Percentiles rank a stretch among this genome's conserved stretches.
phyloP scores from a whole-genome alignment of 371 early-diverging fungal genomes.

The Lichtheimia hyalospora region DNA sequence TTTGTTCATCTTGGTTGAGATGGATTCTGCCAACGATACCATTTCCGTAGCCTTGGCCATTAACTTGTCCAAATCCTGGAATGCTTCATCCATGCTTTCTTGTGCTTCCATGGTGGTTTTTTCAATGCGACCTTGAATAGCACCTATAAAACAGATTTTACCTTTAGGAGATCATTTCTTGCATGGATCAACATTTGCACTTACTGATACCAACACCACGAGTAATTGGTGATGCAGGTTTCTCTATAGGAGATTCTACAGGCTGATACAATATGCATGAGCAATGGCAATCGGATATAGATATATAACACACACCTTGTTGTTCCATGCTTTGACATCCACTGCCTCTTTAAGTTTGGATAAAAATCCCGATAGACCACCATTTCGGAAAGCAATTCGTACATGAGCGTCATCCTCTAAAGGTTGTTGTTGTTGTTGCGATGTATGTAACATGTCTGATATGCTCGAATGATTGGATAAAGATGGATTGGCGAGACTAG shows the following conservation, averaged over 20 bases:
- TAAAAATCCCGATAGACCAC: conserved; percentile 65
- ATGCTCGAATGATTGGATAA: conserved; percentile 7
- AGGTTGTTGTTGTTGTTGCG: not conserved
- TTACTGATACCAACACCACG: conserved; percentile 49
- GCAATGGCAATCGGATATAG: not conserved
- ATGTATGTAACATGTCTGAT: conserved; percentile 1
- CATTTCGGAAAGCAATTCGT: conserved; percentile 78
- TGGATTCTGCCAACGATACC: conserved; percentile 80
- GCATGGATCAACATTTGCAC: conserved; percentile 1
- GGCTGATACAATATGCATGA: not conserved
- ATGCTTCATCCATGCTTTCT: conserved; percentile 75
- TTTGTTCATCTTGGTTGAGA: conserved; percentile 62
- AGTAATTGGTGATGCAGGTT: conserved; percentile 5
- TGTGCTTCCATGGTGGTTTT: conserved; percentile 62
- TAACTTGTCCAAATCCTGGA: conserved; percentile 81
- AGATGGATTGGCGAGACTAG: conserved; percentile 37
- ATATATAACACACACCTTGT: conserved; percentile 13
- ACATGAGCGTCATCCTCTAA: conserved; percentile 28
- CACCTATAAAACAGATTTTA: conserved; percentile 38
- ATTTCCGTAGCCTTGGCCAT: conserved; percentile 88
- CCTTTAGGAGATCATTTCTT: not conserved
- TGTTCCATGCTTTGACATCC: conserved; percentile 65
- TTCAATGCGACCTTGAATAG: conserved; percentile 74
- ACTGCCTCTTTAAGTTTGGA: conserved; percentile 61
- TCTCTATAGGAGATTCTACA: conserved; percentile 7